Base-by-base conservation (phyloP, 1,139 yeast species). In the Geotrichum reessii region DNA sequence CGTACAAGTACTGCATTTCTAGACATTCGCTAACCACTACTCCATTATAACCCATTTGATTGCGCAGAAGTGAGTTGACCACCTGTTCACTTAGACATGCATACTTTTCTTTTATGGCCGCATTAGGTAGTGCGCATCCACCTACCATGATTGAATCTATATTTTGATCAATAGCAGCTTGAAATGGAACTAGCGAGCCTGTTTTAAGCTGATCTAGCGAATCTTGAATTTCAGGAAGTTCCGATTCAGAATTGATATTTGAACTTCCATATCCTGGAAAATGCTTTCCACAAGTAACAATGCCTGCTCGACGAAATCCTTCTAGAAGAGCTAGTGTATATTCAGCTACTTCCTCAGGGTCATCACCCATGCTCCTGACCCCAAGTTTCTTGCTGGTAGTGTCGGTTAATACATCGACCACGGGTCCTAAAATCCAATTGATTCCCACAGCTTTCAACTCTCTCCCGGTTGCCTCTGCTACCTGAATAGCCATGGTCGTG, bases 201-300 rank as follows among this genome's bases (percentile, higher is more conserved):
- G 77, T 76, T 58, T 79, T 79, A 47, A 84, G 74, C 67, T 82
- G 86, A 52, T 78, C 82, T 53, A 81, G 72, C 2, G 83, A 76
- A 56, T 84, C 88, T 1, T 82, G 76, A 64, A 83, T 78, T 77
- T 82, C 80, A 1, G 87, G 87, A 50, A 83, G 69, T 55, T 84
- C 87, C 50, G 82, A 69, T 25, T 83, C 71, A 0, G 83, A 77
- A 65, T 83, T 86, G 2, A 84, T 84, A 22, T 80, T 76, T 0
- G 86, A 85, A 63, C 79, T 80, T 3, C 87, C 88, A 57, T 82
- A 82, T 0, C 88, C 88, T 0, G 88, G 88, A 65, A 84, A 84
- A 69, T 84, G 87, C 64, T 83, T 83, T 0, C 85, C 87, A 61
- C 83, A 80, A 1, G 84, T 77, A 47, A 81, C 71, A 21, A 84